Base-by-base conservation (phyloP, 139 green algal species). In the Auxenochlorella pyrenoidosa region DNA sequence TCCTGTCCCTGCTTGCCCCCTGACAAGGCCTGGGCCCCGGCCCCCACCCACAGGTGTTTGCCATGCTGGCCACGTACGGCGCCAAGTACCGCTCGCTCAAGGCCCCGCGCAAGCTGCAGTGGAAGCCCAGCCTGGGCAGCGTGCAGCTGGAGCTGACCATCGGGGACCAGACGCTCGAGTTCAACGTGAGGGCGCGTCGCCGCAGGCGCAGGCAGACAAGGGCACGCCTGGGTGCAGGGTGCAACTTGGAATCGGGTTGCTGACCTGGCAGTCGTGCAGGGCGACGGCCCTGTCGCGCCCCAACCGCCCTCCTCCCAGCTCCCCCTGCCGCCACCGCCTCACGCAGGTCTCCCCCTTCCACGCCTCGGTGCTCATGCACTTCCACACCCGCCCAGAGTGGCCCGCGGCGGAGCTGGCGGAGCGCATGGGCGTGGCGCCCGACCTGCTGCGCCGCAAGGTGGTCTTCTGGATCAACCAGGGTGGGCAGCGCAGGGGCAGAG, bases 381-480 rank as follows among this genome's bases (percentile, higher is more conserved):
- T 99, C 87, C 71, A 88, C 65, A 58, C 86, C 41, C 60, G 59
- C 40, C 44, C 85, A 15, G 72, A 82, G 51, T 93, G 91, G 91
- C 41, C 26, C 28, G 88, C 88, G 8, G 71, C 58, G 5, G 91
- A 95, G 73, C 87, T 98, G 63, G 91, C 94, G 0, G 83, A 86
- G 24, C 72, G 76, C 16, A 75, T 98, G 78, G 90, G 92, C 0
- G 60, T 98, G 44, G 72, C 90, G 0, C 38, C 83, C n/a, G 77
- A 88, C 4, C 76, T 92, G 36, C 88, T 99, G 63, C 89, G 94
- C 5, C 76, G 85, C 68, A 95, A 94, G 59, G 90, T 93, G 38
- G 77, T 95, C 28, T 97, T 97, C 80, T 99, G 97, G 97, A 91
- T 99, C 41, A 96, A 97, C 72, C 92, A 97, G 68, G 97, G 96